Evolutionary conservation across 345 rosid species (phyloP).

Genomic region (Syzygium grande): DNA sequence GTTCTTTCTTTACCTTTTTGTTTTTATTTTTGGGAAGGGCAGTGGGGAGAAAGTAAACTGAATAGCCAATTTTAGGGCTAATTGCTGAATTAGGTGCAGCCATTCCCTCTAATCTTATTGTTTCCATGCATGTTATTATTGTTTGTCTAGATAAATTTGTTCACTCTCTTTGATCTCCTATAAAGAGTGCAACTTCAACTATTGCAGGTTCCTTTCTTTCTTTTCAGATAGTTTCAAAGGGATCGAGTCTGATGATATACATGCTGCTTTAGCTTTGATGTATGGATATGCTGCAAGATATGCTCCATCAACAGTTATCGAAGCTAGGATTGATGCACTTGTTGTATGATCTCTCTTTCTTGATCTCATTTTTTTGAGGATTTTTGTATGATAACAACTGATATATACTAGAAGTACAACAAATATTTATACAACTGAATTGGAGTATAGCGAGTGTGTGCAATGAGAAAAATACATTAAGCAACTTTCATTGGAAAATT

Average conservation of each 20-base stretch:
- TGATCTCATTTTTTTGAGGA: background rate
- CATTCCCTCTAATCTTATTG: background rate
- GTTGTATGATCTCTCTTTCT: conserved; percentile 48
- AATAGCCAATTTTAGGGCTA: background rate
- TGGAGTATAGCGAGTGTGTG: background rate
- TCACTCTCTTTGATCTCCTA: background rate
- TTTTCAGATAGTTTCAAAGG: conserved; percentile 67
- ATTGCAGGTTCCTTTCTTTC: conserved; percentile 70
- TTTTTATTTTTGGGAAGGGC: background rate
- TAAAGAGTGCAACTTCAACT: conserved; percentile 3
- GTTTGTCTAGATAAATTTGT: conserved; percentile 9
- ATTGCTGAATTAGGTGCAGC: background rate
- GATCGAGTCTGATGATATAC: conserved; percentile 94
- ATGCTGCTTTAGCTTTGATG: conserved; percentile 99
- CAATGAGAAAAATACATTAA: background rate
- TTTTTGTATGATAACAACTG: background rate
- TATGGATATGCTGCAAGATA: conserved; percentile 99
- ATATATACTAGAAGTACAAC: background rate
- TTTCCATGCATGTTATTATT: background rate
- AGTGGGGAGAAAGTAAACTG: background rate
- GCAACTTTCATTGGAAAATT: background rate
- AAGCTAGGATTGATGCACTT: conserved; percentile 97
- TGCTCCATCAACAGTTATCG: conserved; percentile 93
- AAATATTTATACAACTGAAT: background rate
- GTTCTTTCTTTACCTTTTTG: background rate